Base-by-base conservation (phyloP, 768 basidiomycete genomes). In the Tylopilus felleus region DNA sequence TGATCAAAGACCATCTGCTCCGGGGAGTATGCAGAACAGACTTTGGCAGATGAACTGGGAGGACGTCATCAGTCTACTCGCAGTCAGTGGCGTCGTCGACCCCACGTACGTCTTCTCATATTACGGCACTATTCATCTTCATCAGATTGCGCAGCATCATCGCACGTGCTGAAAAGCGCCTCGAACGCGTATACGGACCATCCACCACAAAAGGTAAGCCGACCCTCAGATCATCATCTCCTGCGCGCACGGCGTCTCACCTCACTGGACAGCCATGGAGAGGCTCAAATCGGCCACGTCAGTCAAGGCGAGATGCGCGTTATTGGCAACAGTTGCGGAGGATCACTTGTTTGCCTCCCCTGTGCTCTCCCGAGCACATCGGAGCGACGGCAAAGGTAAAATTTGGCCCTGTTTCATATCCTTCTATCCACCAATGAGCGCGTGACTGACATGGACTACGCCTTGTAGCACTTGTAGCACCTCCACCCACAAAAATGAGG, bases 21-120 rank as follows among this genome's bases (percentile, higher is more conserved):
- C 80, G 21, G 76, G 79, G 28, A 83, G 82, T 56, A 77, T 84
- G 77, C 86, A 86, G 59, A 81, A 85, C 61, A 79, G 88, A 12
- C 71, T 84, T 8, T 75, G 75, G 46, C 80, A 84, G 5, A 73
- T 89, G 48, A 74, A 74, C 31, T 90, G 88, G 88, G 75, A 80
- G 50, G 73, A 74, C 46, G 79, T 90, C n/a, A 68, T 90, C 19
- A 77, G 80, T 28, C 72, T 80, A 5, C 71, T 82, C 12, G 74
- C 74, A 39, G 71, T 76, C 13, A 71, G 71, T 60, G 78, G 75
- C 8, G 52, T 68, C 16, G 55, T 77, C 27, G 57, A 69, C 45
- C 49, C 58, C 35, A 51, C 50, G 73, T 74, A 53, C 40, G 63
- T 64, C 40, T 10, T 19, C 13, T 8, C 19, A 6, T 9, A 27